These are phyloP conservation scores for Penicillium griseofulvum DNA, from an alignment of 2,329 filamentous ascomycete species.

Conservation along the genomic window DNA sequence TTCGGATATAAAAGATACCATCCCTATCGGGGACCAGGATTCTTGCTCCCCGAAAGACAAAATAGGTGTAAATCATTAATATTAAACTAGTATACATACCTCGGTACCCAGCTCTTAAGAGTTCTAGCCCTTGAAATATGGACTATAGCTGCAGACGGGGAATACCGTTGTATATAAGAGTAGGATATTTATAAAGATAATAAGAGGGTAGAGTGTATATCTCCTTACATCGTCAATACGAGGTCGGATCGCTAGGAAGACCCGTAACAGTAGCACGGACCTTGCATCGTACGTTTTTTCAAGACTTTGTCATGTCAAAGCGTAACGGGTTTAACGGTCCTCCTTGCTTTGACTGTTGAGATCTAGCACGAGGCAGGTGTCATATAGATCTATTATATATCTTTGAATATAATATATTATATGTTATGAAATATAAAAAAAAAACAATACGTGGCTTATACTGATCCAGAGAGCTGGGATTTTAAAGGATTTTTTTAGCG, in stretches of 20 bases:
- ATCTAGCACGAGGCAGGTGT: conserved; percentile 2
- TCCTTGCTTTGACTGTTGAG: background rate
- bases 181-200: no score
- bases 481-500: background rate
- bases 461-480: conserved; percentile 7
- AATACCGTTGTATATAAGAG: conserved; percentile 5
- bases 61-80: conserved; percentile 11
- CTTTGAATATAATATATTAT: background rate
- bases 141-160: conserved; percentile 1
- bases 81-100: no score
- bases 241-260: background rate
- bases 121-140: conserved; percentile 17
- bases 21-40: conserved; percentile 16
- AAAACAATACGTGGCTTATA: conserved; percentile 2
- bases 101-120: no score
- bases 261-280: conserved; percentile 1
- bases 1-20: background rate
- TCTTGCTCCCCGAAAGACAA: conserved; percentile 11
- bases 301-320: no score
- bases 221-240: background rate
- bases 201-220: no score
- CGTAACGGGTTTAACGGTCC: background rate
- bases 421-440: no score
- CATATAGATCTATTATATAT: background rate
- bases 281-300: conserved; percentile 9